A percentile compares a stretch with the other conserved stretches of the same genome.
Evolutionary conservation across 805 yeast species (phyloP).

Genomic region (Candida jianshihensis): DNA sequence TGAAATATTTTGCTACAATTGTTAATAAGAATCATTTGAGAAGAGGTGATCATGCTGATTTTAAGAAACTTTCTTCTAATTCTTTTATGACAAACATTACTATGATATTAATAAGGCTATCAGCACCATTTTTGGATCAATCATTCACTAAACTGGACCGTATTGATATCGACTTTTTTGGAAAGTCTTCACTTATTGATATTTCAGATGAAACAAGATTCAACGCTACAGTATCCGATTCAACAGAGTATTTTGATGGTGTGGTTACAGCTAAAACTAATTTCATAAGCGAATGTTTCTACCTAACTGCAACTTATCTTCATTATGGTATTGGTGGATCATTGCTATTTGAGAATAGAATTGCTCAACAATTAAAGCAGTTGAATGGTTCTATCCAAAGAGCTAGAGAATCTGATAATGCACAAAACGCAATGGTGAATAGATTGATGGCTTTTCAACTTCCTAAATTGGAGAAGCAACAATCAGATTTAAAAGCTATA

Average conservation of each 20-base stretch:
- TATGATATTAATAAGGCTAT: slow-evolving; percentile 56
- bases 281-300: slow-evolving; percentile 90
- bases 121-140: slow-evolving; percentile 78
- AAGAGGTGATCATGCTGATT: slow-evolving; percentile 76
- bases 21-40: slow-evolving; percentile 83
- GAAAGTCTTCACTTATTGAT: slow-evolving; percentile 47
- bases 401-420: slow-evolving; percentile 8
- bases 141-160: slow-evolving; percentile 63
- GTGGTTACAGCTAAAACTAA: slow-evolving; percentile 42
- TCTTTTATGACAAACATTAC: slow-evolving; percentile 78
- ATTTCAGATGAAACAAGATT: slow-evolving; percentile 77
- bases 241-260: slow-evolving; percentile 45
- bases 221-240: slow-evolving; percentile 67
- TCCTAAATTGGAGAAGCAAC: slow-evolving; percentile 40
- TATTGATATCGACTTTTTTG: slow-evolving; percentile 67
- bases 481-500: slow-evolving; percentile 32
- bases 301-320: slow-evolving; percentile 64
- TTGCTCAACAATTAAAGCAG: slow-evolving; percentile 43
- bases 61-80: slow-evolving; percentile 60
- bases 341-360: slow-evolving; percentile 46
- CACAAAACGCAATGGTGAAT: slow-evolving; percentile 19
- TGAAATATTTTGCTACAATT: slow-evolving; percentile 64
- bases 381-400: slow-evolving; percentile 33
- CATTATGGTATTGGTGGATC: slow-evolving; percentile 90
- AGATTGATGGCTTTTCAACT: slow-evolving; percentile 35